Percentiles rank a stretch among this genome's conserved stretches.
phyloP scores from a whole-genome alignment of 2,329 filamentous ascomycete species.

The Botryotinia globosa region DNA sequence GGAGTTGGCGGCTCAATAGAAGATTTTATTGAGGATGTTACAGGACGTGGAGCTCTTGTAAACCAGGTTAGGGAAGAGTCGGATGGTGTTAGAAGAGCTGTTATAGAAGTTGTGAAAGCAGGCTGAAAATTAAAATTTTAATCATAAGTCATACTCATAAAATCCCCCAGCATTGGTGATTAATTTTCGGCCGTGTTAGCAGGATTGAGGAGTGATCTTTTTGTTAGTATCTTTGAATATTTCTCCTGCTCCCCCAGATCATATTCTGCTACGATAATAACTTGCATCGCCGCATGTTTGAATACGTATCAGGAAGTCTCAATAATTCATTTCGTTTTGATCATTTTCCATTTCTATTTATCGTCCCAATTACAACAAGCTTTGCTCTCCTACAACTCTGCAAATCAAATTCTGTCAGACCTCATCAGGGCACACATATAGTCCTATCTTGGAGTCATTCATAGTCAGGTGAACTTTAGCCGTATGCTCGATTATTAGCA shows the following conservation, averaged over 20 bases:
- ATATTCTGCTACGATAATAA: not conserved
- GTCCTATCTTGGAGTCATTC: not conserved
- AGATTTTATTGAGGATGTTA: slow-evolving; percentile 61
- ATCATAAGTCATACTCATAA: not conserved
- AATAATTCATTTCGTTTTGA: not conserved
- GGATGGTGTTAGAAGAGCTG: slow-evolving; percentile 59
- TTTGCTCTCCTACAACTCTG: not conserved
- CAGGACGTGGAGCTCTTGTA: slow-evolving; percentile 48
- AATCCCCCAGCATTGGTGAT: not conserved
- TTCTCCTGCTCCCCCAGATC: not conserved
- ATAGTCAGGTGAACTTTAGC: not conserved
- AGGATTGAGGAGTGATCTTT: not conserved
- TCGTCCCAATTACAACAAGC: not conserved
- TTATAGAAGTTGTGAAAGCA: slow-evolving; percentile 44
- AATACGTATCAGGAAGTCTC: fast-evolving
- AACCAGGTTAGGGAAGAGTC: slow-evolving; percentile 55
- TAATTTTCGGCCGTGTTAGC: too few relatives aligned
- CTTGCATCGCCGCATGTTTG: not conserved
- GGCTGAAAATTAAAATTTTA: not conserved
- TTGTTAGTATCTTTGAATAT: not conserved
- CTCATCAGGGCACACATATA: not conserved
- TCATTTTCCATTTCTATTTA: not conserved
- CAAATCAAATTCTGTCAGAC: not conserved
- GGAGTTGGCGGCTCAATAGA: slow-evolving; percentile 80
- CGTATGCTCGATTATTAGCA: not conserved